Conservation (phyloP, 441 rosid genomes). For the Melastoma candidum region DNA sequence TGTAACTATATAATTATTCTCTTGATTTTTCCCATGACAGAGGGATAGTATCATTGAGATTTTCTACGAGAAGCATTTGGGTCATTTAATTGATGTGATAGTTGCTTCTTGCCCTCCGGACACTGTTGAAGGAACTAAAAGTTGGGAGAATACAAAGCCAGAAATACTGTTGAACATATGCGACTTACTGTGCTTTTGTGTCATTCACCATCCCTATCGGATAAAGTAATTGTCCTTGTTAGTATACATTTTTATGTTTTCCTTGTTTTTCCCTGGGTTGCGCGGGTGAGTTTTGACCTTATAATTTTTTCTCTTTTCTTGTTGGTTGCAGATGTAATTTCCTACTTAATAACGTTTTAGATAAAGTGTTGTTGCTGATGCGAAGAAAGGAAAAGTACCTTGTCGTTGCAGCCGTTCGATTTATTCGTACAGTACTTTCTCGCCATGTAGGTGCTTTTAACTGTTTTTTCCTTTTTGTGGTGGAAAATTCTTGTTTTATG, state of each 20-base stretch:
- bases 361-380: constrained; percentile 79
- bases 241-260: constrained; percentile 12
- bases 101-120: constrained; percentile 56
- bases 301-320: constrained; percentile 12
- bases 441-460: constrained; percentile 58
- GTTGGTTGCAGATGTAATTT: constrained; percentile 74
- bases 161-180: constrained; percentile 88
- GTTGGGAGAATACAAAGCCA: constrained; percentile 49
- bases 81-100: constrained; percentile 80
- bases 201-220: constrained; percentile 88
- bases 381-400: constrained; percentile 89
- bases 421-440: constrained; percentile 86
- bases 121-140: constrained; percentile 34
- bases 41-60: constrained; percentile 81
- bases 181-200: constrained; percentile 94
- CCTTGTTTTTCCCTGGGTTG: constrained; percentile 1
- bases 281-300: background rate
- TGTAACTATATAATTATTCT: background rate
- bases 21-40: constrained; percentile 38
- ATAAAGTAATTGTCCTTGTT: constrained; percentile 53
- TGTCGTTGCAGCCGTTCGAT: constrained; percentile 94
- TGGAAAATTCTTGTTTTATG: no score
- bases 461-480: no score
- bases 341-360: constrained; percentile 74
- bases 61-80: constrained; percentile 94